Base-by-base conservation (phyloP, 1,284 basidiomycete species). In the Ceratobasidium theobromae region DNA sequence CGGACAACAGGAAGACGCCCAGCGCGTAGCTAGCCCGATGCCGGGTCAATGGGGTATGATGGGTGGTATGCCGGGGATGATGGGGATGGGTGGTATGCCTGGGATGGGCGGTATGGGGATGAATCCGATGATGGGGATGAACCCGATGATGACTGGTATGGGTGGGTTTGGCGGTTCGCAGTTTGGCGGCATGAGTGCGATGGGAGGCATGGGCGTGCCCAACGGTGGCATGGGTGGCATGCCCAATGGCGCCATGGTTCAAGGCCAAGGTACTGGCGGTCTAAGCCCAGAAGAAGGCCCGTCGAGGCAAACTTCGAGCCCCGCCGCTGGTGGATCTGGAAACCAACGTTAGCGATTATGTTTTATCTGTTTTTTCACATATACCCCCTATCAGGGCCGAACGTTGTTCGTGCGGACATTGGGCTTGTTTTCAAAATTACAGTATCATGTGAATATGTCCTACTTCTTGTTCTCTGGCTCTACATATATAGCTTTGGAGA, bases 1-100 rank as follows among this genome's bases (percentile, higher is more conserved):
- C n/a, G 66, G 65, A 1, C 85, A 91, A 69, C 81, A 82, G 28
- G 89, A 86, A 14, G 87, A 80, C 14, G 82, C 80, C 14, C 74
- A 74, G 58, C 81, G 77, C 18, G 77, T 75, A 33, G 72, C 74
- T n/a, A 67, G 67, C 9, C 69, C 70, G 16, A 68, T 67, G 53
- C 67, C 70, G n/a, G 55, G 57, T 11, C 46, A 58, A 40, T 62
- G 68, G 65, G 66, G 55, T 51, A 49, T 60, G n/a, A 67, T 66
- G 64, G 67, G 67, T 48, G 65, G 62, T 27, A 67, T 54, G 43
- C 18, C 53, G 30, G 43, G 35, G 21, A 70, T 67, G 65, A 67
- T 69, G 65, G 52, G 55, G 6, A 64, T 64, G 60, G 43, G 43
- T 23, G 65, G 33, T n/a, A 33, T 62, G 53, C 23, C 45, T 46